Conservation (phyloP, 805 yeast species). For the Zygosaccharomyces kombuchaensis region DNA sequence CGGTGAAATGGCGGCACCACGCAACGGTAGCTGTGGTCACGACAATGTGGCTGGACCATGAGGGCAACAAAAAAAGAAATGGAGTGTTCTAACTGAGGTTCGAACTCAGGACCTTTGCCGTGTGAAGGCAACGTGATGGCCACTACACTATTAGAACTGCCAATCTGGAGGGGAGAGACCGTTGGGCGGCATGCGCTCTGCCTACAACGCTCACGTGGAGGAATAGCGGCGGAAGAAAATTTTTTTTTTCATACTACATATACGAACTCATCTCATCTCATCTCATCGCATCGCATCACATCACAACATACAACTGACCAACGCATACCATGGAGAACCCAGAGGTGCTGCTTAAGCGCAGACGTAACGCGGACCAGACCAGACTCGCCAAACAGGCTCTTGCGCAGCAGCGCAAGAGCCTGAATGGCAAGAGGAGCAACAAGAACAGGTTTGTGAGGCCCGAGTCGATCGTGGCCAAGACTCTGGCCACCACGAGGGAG, state of each 20-base stretch:
- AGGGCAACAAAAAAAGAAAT: neutral
- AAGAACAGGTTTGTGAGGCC: constrained; percentile 63
- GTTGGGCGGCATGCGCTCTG: neutral
- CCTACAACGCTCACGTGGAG: neutral
- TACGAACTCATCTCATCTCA: neutral
- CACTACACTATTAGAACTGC: constrained; percentile 36
- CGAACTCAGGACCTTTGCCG: constrained; percentile 41
- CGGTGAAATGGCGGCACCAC: neutral
- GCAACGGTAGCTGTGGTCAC: neutral
- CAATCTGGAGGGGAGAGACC: neutral
- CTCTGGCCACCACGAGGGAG: constrained; percentile 63
- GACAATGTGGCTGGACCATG: neutral
- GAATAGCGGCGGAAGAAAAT: neutral
- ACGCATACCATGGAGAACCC: constrained; percentile 55
- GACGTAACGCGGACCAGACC: constrained; percentile 72
- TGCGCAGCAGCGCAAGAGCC: constrained; percentile 47
- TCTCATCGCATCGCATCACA: neutral
- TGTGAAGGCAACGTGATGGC: constrained; percentile 40
- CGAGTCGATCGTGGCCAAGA: constrained; percentile 65
- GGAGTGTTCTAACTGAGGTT: constrained; percentile 35
- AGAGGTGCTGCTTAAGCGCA: constrained; percentile 69
- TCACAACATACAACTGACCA: constrained; percentile 1
- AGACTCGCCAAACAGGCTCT: constrained; percentile 70
- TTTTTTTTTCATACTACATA: constrained; percentile 1
- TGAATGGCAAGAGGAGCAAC: constrained; percentile 36